These are phyloP conservation scores for Pyrus hybrid DNA, from an alignment of 331 rosid species.

Conservation along the genomic window DNA sequence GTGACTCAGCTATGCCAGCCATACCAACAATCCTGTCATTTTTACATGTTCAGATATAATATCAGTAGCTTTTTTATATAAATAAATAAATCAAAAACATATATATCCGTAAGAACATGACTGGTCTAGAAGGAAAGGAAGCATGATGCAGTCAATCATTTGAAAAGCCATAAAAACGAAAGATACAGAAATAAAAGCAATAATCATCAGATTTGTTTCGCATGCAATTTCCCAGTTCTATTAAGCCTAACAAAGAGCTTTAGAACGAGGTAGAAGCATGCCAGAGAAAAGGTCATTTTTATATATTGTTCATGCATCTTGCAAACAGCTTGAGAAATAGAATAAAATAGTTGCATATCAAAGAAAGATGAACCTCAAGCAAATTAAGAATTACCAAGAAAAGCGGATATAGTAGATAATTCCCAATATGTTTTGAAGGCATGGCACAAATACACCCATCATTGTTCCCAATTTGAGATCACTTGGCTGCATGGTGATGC, in stretches of 20 bases:
- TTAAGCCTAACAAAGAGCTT: background rate
- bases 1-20: slow-evolving; percentile 85
- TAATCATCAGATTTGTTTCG: background rate
- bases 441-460: slow-evolving; percentile 99
- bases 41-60: background rate
- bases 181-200: background rate
- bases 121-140: background rate
- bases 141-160: slow-evolving; percentile 7
- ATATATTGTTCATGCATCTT: background rate
- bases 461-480: slow-evolving; percentile 67
- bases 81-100: background rate
- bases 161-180: background rate
- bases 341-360: background rate
- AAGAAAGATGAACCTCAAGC: slow-evolving; percentile 15
- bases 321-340: background rate
- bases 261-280: background rate
- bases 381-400: slow-evolving; percentile 65
- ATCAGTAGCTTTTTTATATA: background rate
- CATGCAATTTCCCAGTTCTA: background rate
- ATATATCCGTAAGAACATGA: background rate
- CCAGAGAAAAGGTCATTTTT: background rate
- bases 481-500: slow-evolving; percentile 46
- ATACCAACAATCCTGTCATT: slow-evolving; percentile 93
- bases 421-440: slow-evolving; percentile 94
- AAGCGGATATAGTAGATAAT: slow-evolving; percentile 96